Base-by-base conservation (phyloP, 371 early-diverging fungal genomes). In the Mortierella sp. region DNA sequence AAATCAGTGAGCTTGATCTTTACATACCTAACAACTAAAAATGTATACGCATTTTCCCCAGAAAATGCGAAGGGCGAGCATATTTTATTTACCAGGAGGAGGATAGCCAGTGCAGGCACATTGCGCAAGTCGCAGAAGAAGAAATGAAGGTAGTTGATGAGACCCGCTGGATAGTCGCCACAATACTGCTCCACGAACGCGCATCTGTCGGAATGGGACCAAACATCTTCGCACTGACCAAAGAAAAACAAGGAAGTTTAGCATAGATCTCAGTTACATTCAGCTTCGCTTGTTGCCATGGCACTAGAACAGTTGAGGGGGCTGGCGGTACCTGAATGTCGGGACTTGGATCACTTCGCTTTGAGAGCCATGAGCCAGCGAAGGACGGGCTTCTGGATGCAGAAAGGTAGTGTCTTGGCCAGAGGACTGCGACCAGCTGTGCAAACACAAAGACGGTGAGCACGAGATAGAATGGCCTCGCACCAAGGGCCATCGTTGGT, bases 71-170 rank as follows among this genome's bases (percentile, higher is more conserved):
- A 47, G 34, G 42, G 1, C 28, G 11, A 48, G 3, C 9, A 24
- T 11, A 15, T 26, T 11, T 27, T 46, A 26, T 21, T 64, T 83
- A 86, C 87, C 81, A 89, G 60, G 24, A 82, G 23, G 8, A 80
- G 17, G 30, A 87, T 71, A 4, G 82, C 76, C 5, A 81, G 46
- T 4, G 79, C 78, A 41, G 81, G 83, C 32, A 65, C 51, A 63
- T 79, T 78, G 52, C 81, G 31, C 27, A 86, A 61, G 23, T 84
- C 81, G 60, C 90, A 90, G 61, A 84, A 90, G 67, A 89, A 88
- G 46, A 83, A 78, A 21, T 83, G 84, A 28, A 89, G 79, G 69
- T 89, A 90, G 60, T 89, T 82, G 47, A 90, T 70, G 39, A 88
- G 49, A 1, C 90, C 88, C 24, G 88, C 84, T 9, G 82, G 80